Evolutionary conservation across 257 asterid genomes (phyloP), one percentile per base, ranked within the genome.

Genomic region (Paulownia fortunei): DNA sequence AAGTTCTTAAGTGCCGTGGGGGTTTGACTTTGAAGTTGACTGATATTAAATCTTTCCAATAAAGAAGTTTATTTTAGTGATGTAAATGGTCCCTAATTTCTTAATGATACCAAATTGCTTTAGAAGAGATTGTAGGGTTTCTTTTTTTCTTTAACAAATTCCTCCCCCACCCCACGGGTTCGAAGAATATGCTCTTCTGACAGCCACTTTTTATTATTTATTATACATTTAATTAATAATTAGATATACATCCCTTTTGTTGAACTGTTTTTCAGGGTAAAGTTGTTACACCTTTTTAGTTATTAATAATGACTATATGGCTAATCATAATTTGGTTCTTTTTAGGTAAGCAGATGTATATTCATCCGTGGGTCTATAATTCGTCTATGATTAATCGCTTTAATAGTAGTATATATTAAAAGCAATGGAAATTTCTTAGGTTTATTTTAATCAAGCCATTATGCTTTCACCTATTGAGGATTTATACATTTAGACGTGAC

Each of bases 11-110:
- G 82, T 63, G 83, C 66, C 74, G 78, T 79, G 84, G 83, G 81
- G 80, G 55, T 86, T 86, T 86, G 92, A 89, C 89, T 74, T 82
- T 52, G 69, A 78, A 78, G 71, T 86, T 81, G 83, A 85, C 81
- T 79, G 86, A 79, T n/a, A n/a, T 73, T 83, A 81, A 63, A 83
- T 82, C 81, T 64, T 75, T 18, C 69, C 71, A 72, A 66, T 79
- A 69, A 52, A 82, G 54, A 79, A 65, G 23, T 13, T 77, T 59
- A 60, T 52, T 46, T 80, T 68, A 73, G 42, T 65, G 75, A 78
- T 56, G 60, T 75, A 77, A 76, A 69, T 80, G 76, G 68, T 71
- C 79, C 85, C 71, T 82, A 73, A 81, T 73, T 78, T 79, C 77
- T 74, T 77, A 67, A 79, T 82, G 76, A 82, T 78, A 72, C 55